These are phyloP conservation scores for Fomitopsis schrenkii DNA, from an alignment of 1,284 basidiomycete genomes.

Conservation along the genomic window DNA sequence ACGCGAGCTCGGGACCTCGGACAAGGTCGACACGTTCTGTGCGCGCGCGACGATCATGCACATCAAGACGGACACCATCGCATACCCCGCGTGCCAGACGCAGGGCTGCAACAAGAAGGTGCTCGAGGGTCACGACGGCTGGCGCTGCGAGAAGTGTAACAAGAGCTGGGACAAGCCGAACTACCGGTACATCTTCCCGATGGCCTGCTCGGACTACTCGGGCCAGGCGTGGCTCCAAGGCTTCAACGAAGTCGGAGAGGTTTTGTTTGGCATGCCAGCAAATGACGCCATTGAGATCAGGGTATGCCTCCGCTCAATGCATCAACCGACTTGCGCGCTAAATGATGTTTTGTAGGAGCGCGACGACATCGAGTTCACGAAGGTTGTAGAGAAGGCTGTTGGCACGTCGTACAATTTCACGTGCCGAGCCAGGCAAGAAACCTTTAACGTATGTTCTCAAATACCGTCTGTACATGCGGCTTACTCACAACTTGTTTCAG, in stretches of 20 bases:
- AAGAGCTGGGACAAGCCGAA: slow-evolving; percentile 71
- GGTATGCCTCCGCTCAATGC: slow-evolving; percentile 35
- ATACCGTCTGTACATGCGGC: neutral
- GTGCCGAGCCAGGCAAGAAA: slow-evolving; percentile 87
- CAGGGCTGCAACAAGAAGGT: slow-evolving; percentile 93
- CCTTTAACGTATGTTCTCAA: slow-evolving; percentile 65
- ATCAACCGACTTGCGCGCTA: neutral
- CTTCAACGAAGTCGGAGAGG: slow-evolving; percentile 90
- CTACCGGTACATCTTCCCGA: slow-evolving; percentile 88
- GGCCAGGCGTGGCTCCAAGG: slow-evolving; percentile 92
- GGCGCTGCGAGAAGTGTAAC: slow-evolving; percentile 96
- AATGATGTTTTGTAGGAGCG: slow-evolving; percentile 44
- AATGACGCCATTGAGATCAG: slow-evolving; percentile 76
- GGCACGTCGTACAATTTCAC: slow-evolving; percentile 80
- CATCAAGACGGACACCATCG: slow-evolving; percentile 83
- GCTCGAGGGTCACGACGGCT: slow-evolving; percentile 60
- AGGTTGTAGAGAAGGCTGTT: slow-evolving; percentile 60
- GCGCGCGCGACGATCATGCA: slow-evolving; percentile 85
- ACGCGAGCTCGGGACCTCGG: slow-evolving; percentile 70
- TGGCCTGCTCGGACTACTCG: slow-evolving; percentile 88
- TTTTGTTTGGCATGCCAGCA: slow-evolving; percentile 77
- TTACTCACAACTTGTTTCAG: slow-evolving; percentile 33
- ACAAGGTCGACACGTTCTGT: slow-evolving; percentile 84
- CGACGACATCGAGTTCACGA: slow-evolving; percentile 61
- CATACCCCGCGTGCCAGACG: slow-evolving; percentile 88